Evolutionary conservation across 805 yeast genomes (phyloP).

Genomic region (Candida easanensis): DNA sequence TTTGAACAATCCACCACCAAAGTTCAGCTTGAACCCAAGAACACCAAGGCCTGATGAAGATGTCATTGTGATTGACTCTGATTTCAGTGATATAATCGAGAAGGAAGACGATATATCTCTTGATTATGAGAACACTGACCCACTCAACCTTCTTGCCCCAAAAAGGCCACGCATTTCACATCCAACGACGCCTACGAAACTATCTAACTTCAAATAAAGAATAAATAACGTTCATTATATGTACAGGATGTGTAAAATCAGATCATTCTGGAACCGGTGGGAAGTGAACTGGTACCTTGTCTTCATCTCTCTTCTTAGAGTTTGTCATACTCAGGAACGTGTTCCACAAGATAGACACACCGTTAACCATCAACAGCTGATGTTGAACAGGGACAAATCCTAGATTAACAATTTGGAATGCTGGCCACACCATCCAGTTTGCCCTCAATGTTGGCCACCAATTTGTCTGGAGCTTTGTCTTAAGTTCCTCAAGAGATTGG

Average conservation of each 20-base stretch:
- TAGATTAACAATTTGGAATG: slow-evolving; percentile 77
- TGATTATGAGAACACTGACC: not conserved
- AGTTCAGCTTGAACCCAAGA: not conserved
- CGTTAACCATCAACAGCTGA: slow-evolving; percentile 65
- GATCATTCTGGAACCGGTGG: slow-evolving; percentile 39
- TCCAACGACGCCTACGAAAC: slow-evolving; percentile 6
- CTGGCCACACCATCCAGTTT: slow-evolving; percentile 91
- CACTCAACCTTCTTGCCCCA: not conserved
- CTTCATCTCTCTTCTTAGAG: slow-evolving; percentile 28
- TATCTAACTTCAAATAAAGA: not conserved
- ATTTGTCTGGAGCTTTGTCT: slow-evolving; percentile 43
- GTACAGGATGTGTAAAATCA: not conserved
- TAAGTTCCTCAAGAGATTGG: slow-evolving; percentile 37
- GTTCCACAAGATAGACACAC: slow-evolving; percentile 80
- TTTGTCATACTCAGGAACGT: slow-evolving; percentile 68
- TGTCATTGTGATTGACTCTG: not conserved
- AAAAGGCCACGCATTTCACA: slow-evolving; percentile 3
- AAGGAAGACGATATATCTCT: not conserved
- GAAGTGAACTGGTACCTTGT: slow-evolving; percentile 30
- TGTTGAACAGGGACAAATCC: slow-evolving; percentile 68
- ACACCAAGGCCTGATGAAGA: not conserved
- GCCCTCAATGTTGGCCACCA: slow-evolving; percentile 66
- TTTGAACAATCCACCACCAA: slow-evolving; percentile 1
- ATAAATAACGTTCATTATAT: not conserved
- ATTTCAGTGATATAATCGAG: not conserved